These are phyloP conservation scores for Puccinellia tenuiflora DNA, from an alignment of 176 grass and related monocot species.

Conservation along the genomic window DNA sequence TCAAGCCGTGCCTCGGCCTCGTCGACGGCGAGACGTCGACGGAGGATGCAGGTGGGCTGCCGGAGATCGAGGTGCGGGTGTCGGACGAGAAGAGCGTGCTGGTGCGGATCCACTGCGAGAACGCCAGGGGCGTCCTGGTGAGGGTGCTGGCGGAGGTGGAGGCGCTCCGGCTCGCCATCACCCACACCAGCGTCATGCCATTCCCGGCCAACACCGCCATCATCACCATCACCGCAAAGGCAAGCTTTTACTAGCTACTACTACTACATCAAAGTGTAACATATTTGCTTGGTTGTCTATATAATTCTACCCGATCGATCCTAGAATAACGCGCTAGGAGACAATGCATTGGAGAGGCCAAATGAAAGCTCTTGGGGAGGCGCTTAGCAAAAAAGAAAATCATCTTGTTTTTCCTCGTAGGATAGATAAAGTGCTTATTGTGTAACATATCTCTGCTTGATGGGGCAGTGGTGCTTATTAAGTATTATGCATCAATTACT, in stretches of 20 bases:
- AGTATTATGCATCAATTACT: background rate
- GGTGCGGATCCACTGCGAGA: slow-evolving; percentile 60
- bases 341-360: no score
- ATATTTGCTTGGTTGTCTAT: no score
- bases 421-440: no score
- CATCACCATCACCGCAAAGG: slow-evolving; percentile 66
- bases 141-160: slow-evolving; percentile 64
- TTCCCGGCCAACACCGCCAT: slow-evolving; percentile 45
- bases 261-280: no score
- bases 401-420: no score
- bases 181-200: slow-evolving; percentile 66
- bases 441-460: background rate
- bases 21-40: background rate
- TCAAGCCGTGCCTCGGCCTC: slow-evolving; percentile 7
- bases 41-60: slow-evolving; percentile 1
- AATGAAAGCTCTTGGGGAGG: no score
- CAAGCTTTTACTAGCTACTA: slow-evolving; percentile 2
- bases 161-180: slow-evolving; percentile 45
- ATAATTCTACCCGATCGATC: no score
- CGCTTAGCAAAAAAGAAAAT: no score
- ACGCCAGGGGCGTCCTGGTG: slow-evolving; percentile 44
- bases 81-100: slow-evolving; percentile 49
- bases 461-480: background rate
- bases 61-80: slow-evolving; percentile 60
- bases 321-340: no score